Evolutionary conservation across 306 rosid species (phyloP), one percentile per base, ranked within the genome.

Genomic region (Casuarina equisetifolia): DNA sequence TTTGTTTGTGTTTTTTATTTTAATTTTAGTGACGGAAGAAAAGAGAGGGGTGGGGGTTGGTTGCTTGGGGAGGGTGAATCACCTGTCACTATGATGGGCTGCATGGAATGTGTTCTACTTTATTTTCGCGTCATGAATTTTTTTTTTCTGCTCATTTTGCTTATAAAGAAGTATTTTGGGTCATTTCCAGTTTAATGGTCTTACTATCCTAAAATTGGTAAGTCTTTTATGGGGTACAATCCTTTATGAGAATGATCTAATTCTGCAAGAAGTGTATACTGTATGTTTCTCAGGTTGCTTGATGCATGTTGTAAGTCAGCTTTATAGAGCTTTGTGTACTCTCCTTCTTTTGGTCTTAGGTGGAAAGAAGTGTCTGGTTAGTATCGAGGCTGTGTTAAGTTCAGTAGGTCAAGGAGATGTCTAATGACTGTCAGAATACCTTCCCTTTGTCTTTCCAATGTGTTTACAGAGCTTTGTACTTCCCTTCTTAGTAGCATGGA

Each of bases 401-500:
- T 49, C 16, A 17, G 58, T 53, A 1, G 5, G 58, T 19, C 19
- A 17, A 15, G 58, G 20, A 53, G 58, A 53, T 17, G 9, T 53
- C 58, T 53, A 53, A 17, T 53, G 58, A 6, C 58, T 53, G 58
- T 52, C 16, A 53, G 20, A 53, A 53, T 53, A 5, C 20, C 59
- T 53, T 9, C 9, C 12, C 5, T 17, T 53, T 53, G 20, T 17
- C 32, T 17, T 53, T 35, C 20, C 45, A 13, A 36, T 36, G 7
- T 13, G 0, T 36, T 38, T 36, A 63, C 13, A 63, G 4, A n/a
- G 4, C 38, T 63, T 15, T 63, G 69, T 63, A 62, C 38, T 63
- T 38, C 46, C 38, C 46, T 59, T 45, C 50, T 55, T 66, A 71
- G 67, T 63, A 78, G 72, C 80, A 58, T 66, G 45, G 48, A 72